phyloP scores from a whole-genome alignment of 2,329 filamentous ascomycete species.

The Coniochaeta ligniaria region DNA sequence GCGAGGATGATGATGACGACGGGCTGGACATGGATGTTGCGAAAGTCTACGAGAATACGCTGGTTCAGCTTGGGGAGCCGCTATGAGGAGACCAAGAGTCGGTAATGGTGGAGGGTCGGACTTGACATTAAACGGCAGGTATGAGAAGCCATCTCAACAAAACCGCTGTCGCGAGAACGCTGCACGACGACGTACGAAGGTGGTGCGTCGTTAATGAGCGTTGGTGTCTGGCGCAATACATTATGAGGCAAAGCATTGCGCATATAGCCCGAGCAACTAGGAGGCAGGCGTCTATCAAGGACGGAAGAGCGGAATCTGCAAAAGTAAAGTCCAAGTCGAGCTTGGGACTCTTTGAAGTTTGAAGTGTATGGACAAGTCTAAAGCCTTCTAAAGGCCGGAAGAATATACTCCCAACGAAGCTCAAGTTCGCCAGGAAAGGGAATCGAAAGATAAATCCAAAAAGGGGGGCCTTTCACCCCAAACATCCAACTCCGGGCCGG shows the following conservation, averaged over 20 bases:
- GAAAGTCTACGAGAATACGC: slow-evolving; percentile 71
- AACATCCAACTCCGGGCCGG: neutral
- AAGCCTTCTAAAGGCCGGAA: neutral
- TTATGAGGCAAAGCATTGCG: too few species aligned
- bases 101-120: neutral
- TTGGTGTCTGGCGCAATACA: too few species aligned
- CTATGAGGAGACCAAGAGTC: slow-evolving; percentile 24
- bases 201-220: too few species aligned
- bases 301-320: neutral
- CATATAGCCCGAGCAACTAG: too few species aligned
- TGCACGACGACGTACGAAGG: too few species aligned
- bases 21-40: slow-evolving; percentile 62
- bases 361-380: neutral
- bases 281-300: neutral
- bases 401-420: neutral
- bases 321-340: neutral
- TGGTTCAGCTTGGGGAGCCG: slow-evolving; percentile 64
- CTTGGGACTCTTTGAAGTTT: neutral
- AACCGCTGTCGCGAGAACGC: too few species aligned
- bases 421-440: neutral
- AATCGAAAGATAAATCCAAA: neutral
- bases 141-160: neutral
- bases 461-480: neutral
- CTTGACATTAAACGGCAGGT: neutral
- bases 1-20: slow-evolving; percentile 26